Base-by-base conservation (phyloP, 2,329 filamentous ascomycete species). In the Hymenoscyphus scutula region DNA sequence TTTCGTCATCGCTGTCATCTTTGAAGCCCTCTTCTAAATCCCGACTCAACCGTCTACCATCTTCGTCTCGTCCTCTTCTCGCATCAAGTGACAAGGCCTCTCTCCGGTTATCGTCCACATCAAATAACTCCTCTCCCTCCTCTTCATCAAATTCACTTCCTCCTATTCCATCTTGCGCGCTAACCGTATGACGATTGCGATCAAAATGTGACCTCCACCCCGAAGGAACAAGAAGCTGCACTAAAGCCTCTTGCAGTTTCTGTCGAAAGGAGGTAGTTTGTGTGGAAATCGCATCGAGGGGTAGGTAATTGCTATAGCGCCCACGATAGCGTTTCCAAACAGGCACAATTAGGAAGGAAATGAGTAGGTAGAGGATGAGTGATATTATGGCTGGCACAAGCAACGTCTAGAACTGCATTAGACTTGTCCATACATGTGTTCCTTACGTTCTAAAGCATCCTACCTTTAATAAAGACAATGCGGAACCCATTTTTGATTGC, bases 11-110 rank as follows among this genome's bases (percentile, higher is more conserved):
- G 72, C 88, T 90, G 69, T 90, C 87, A 73, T 91, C 89, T 76
- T 85, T 84, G 72, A 91, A 91, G 0, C 88, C 89, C 70, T 89
- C 83, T 74, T 94, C 90, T 58, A 94, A 76, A 69, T 96, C 92
- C 76, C 91, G 81, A 74, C 91, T 94, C 65, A 96, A 71, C 65
- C 92, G 81, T 68, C 84, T 79, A 56, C 80, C 81, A 64, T 85
- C 83, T 54, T 76, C 75, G 55, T 73, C 70, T 60, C 79, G 67
- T 71, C 70, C 74, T 72, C 67, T 76, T 73, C 64, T 58, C 25
- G 68, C 70, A 68, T 73, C 72, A 3, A 74, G 59, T 3, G 71
- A 74, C 8, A 80, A 65, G 2, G 76, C 79, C 64, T 79, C 78
- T 57, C 80, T 72, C 45, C 78, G 73, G 27, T 75, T 69, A 10